Base-by-base conservation (phyloP, 2,329 filamentous ascomycete species). In the Xylaria sp. region DNA sequence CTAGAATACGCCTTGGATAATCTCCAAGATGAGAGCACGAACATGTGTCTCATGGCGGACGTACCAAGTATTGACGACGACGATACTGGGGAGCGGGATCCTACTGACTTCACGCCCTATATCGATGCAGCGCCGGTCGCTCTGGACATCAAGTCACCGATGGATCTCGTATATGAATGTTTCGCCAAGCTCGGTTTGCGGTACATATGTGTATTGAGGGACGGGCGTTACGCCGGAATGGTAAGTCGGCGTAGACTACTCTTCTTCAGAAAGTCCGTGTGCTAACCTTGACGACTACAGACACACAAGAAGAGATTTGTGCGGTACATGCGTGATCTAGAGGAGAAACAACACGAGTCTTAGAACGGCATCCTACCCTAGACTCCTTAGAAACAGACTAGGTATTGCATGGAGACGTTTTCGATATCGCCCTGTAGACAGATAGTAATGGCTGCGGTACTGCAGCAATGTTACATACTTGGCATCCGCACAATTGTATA, bases 251-350 rank as follows among this genome's bases (percentile, higher is more conserved):
- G 11, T 3, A 24, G 13, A 37, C 37, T 9, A 21, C 47, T 11
- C n/a, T 5, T n/a, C 26, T n/a, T 48, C 39, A 38, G 9, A 48
- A 18, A 29, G 11, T n/a, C 19, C 18, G 37, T 37, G 52, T 57
- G 63, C 60, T 62, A 44, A 57, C 48, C 17, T n/a, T n/a, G n/a
- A n/a, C 43, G 38, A 18, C n/a, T 40, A 37, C 50, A 90, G 87
- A 84, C 88, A 46, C 94, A 99, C 73, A 97, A 97, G 78, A 99
- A 99, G 78, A 88, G 86, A 3, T 97, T 99, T 76, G 93, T 96
- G 55, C 92, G 91, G 72, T 97, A 96, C 69, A 88, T 96, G 73
- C 91, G 92, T 63, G 89, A 95, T 67, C 75, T 92, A 42, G 90
- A 94, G 68, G 80, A 88, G 62, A 69, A 76, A 46, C 63, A 73